Evolutionary conservation across 2,329 filamentous ascomycete species (phyloP).

Genomic region (Talaromyces sp.): DNA sequence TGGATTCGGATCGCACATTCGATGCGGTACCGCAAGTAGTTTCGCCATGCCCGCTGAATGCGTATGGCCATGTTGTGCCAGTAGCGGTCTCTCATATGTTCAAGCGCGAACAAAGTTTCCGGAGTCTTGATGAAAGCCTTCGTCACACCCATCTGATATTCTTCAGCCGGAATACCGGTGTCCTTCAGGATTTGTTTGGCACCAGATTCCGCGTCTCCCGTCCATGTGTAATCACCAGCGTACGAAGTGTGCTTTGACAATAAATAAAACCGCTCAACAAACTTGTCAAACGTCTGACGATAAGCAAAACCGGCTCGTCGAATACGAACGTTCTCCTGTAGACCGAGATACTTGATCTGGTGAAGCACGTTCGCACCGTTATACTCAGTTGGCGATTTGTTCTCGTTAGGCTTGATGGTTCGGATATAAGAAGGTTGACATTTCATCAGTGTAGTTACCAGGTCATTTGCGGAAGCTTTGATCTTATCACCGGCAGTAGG

Average conservation of each 20-base stretch:
- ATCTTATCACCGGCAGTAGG: slow-evolving; percentile 97
- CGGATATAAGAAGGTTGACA: slow-evolving; percentile 96
- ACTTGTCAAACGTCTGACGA: slow-evolving; percentile 95
- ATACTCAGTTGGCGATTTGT: slow-evolving; percentile 92
- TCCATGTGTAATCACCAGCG: slow-evolving; percentile 96
- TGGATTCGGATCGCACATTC: slow-evolving; percentile 94
- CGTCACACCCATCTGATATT: slow-evolving; percentile 94
- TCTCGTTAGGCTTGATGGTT: slow-evolving; percentile 99
- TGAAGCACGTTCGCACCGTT: slow-evolving; percentile 89
- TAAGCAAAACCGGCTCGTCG: slow-evolving; percentile 95
- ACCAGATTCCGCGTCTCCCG: slow-evolving; percentile 79
- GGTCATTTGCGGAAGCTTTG: slow-evolving; percentile 86
- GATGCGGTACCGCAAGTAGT: slow-evolving; percentile 85
- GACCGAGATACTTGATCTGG: slow-evolving; percentile 97
- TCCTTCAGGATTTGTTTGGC: slow-evolving; percentile 93
- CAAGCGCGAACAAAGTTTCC: slow-evolving; percentile 91
- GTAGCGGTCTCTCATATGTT: slow-evolving; percentile 96
- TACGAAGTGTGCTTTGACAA: slow-evolving; percentile 93
- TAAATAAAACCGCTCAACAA: slow-evolving; percentile 94
- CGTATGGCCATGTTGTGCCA: slow-evolving; percentile 99
- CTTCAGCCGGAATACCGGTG: slow-evolving; percentile 88
- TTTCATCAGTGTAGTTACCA: slow-evolving; percentile 95
- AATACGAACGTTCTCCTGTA: slow-evolving; percentile 99
- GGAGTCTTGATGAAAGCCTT: slow-evolving; percentile 99
- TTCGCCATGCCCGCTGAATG: slow-evolving; percentile 95